phyloP scores from a whole-genome alignment of 768 basidiomycete genomes.

The Termitomyces sp. region DNA sequence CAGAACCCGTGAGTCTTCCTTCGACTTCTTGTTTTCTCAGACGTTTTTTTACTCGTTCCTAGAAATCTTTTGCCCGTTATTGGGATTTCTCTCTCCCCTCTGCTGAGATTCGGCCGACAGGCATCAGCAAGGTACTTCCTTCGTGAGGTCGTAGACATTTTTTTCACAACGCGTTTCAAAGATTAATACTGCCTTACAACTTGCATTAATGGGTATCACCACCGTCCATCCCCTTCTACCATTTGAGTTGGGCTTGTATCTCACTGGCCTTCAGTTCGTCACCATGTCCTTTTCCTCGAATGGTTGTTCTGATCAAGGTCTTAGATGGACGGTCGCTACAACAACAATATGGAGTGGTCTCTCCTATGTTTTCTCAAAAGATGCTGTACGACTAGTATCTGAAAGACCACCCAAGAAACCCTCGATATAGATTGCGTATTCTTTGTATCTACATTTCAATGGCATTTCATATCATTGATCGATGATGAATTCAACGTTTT shows the following conservation, averaged over 20 bases:
- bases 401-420: constrained; percentile 25
- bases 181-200: constrained; percentile 91
- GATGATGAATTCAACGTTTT: constrained; percentile 2
- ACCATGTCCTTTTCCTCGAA: neutral
- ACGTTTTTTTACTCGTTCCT: neutral
- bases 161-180: constrained; percentile 22
- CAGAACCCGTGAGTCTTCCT: constrained; percentile 63
- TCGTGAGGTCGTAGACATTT: neutral
- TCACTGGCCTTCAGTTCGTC: constrained; percentile 75
- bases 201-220: constrained; percentile 85
- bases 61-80: constrained; percentile 92
- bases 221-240: constrained; percentile 81
- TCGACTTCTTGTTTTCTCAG: neutral
- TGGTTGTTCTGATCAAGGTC: constrained; percentile 1
- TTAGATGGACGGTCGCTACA: constrained; percentile 79
- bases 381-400: constrained; percentile 62
- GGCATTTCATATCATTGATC: neutral
- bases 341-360: constrained; percentile 93
- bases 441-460: neutral
- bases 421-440: constrained; percentile 8
- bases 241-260: constrained; percentile 43
- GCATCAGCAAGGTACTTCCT: constrained; percentile 77
- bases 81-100: constrained; percentile 97
- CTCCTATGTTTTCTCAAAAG: constrained; percentile 73
- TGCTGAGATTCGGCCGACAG: constrained; percentile 89